Conservation (phyloP, 345 rosid genomes). For the Rhizophora mangle region DNA sequence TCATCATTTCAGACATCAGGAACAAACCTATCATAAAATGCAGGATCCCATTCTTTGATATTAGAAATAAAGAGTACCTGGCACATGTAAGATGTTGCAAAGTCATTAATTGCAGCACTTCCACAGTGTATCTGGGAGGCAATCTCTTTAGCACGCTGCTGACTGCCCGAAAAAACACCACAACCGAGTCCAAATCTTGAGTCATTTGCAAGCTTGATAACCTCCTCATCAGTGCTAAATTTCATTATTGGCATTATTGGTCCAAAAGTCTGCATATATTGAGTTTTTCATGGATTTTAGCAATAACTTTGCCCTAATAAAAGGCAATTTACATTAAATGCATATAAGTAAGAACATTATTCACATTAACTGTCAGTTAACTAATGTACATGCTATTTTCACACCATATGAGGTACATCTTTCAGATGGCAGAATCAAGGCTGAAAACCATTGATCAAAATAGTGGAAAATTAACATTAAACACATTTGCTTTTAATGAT, state of each 20-base stretch:
- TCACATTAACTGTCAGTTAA: too few species aligned
- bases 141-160: constrained; percentile 69
- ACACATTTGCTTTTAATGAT: too few species aligned
- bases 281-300: constrained; percentile 6
- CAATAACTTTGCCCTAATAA: background rate
- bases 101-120: constrained; percentile 90
- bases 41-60: background rate
- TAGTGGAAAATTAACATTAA: too few species aligned
- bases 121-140: constrained; percentile 90
- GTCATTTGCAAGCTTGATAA: constrained; percentile 76
- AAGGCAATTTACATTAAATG: background rate
- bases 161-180: constrained; percentile 84
- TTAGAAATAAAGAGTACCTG: constrained; percentile 52
- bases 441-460: too few species aligned
- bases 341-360: too few species aligned
- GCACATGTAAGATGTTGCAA: constrained; percentile 87
- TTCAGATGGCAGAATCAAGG: too few species aligned
- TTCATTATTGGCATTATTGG: constrained; percentile 98
- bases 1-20: too few species aligned
- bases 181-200: constrained; percentile 93
- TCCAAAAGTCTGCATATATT: constrained; percentile 77
- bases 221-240: constrained; percentile 90
- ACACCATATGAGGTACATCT: too few species aligned
- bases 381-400: too few species aligned
- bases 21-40: background rate